phyloP scores from a whole-genome alignment of 2,329 filamentous ascomycete genomes.

The Pezicula carpinea region DNA sequence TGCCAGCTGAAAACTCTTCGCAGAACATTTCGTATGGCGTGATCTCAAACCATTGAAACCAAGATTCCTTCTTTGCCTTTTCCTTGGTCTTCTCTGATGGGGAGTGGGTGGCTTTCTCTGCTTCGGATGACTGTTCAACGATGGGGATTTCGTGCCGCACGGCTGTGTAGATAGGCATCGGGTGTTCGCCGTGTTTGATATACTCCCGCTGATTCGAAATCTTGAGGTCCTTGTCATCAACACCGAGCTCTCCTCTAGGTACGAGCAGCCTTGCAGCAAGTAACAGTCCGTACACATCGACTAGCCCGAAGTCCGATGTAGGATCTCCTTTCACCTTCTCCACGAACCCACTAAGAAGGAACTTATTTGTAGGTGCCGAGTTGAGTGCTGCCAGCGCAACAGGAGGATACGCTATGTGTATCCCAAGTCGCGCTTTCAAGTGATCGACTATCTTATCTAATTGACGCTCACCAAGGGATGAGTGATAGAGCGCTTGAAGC shows the following conservation, averaged over 20 bases:
- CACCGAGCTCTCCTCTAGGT: conserved; percentile 74
- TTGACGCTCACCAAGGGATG: conserved; percentile 65
- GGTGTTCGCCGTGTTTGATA: conserved; percentile 72
- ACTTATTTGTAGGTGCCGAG: conserved; percentile 90
- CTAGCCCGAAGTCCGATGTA: conserved; percentile 77
- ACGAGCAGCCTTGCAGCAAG: conserved; percentile 81
- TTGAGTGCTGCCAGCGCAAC: conserved; percentile 75
- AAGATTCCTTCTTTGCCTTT: conserved; percentile 60
- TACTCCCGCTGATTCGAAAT: conserved; percentile 80
- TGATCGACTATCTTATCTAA: conserved; percentile 74
- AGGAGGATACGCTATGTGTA: conserved; percentile 91
- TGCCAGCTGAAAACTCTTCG: conserved; percentile 85
- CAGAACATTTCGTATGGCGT: conserved; percentile 95
- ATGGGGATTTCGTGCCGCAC: conserved; percentile 92
- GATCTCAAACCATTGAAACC: conserved; percentile 98
- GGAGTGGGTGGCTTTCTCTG: conserved; percentile 29
- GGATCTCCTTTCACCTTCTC: conserved; percentile 87
- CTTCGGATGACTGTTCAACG: conserved; percentile 38
- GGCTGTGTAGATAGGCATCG: conserved; percentile 91
- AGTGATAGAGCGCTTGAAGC: conserved; percentile 85
- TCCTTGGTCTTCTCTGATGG: conserved; percentile 46
- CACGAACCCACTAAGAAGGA: conserved; percentile 79
- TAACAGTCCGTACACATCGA: conserved; percentile 87
- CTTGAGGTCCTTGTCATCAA: conserved; percentile 79
- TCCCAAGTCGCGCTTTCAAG: conserved; percentile 75